phyloP scores from a whole-genome alignment of 1,284 basidiomycete genomes.

The Ustilago cynodontis region DNA sequence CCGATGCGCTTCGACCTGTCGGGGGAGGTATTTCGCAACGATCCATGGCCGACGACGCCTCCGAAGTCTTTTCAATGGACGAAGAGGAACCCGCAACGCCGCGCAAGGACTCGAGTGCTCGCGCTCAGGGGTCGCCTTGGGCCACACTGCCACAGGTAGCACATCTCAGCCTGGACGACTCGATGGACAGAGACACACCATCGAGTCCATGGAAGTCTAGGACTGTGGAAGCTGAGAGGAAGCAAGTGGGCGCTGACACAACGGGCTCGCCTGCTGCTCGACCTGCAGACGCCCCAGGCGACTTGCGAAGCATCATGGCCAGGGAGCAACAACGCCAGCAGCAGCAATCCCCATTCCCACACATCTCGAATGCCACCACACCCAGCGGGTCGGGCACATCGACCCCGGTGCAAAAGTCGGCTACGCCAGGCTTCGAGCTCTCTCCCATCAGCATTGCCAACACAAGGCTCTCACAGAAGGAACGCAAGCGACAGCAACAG shows the following conservation, averaged over 20 bases:
- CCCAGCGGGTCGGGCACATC: constrained; percentile 44
- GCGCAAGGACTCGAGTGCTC: constrained; percentile 16
- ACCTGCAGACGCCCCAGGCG: constrained; percentile 64
- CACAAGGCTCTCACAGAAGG: constrained; percentile 63
- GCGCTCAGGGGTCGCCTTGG: constrained; percentile 40
- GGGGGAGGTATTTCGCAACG: constrained; percentile 21
- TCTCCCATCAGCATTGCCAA: constrained; percentile 47
- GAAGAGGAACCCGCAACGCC: constrained; percentile 71
- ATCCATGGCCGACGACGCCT: constrained; percentile 26
- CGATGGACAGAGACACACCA: constrained; percentile 23
- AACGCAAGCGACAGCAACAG: constrained; percentile 62
- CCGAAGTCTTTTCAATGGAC: constrained; percentile 78
- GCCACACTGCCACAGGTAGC: constrained; percentile 41
- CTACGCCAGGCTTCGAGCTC: constrained; percentile 27
- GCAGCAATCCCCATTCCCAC: constrained; percentile 15
- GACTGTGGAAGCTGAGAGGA: constrained; percentile 71
- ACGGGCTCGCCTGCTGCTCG: constrained; percentile 31
- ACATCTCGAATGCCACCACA: constrained; percentile 28
- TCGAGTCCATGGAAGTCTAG: constrained; percentile 72
- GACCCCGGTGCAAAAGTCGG: constrained; percentile 31
- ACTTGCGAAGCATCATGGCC: constrained; percentile 88
- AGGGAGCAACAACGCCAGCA: constrained; percentile 68
- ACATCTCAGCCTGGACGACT: constrained; percentile 45
- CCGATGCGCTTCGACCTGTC: constrained; percentile 42
- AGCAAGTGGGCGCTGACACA: constrained; percentile 19